A percentile compares a stretch with the other conserved stretches of the same genome.
Conservation (phyloP, 306 rosid species). For the Canavalia gladiata region DNA sequence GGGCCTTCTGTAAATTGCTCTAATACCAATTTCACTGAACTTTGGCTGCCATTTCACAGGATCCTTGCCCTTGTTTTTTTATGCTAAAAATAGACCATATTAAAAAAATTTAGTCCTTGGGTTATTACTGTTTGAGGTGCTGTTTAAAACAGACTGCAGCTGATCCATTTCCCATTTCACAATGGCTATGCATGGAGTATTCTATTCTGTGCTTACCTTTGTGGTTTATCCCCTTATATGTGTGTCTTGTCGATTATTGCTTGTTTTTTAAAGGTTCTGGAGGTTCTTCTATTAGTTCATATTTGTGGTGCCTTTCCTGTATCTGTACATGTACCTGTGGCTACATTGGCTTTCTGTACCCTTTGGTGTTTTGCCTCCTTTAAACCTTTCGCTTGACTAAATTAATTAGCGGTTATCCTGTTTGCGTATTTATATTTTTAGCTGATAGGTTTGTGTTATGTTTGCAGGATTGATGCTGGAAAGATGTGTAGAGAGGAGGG, state of each 20-base stretch:
- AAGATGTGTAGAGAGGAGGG: constrained; percentile 39
- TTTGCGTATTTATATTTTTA: background rate
- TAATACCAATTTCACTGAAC: constrained; percentile 18
- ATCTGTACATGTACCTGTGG: background rate
- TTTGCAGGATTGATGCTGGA: constrained; percentile 58
- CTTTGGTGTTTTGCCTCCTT: background rate
- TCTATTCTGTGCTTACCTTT: background rate
- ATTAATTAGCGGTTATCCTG: constrained; percentile 16
- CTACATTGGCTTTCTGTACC: constrained; percentile 18
- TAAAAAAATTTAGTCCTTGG: background rate
- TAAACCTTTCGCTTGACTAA: constrained; percentile 13
- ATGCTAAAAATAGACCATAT: background rate
- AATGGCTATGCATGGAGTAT: constrained; percentile 34
- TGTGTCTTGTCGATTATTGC: background rate
- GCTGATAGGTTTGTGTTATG: constrained; percentile 35
- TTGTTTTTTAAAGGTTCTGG: background rate
- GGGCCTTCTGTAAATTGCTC: background rate
- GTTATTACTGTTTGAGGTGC: background rate
- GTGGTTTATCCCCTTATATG: background rate
- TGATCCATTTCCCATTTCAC: background rate
- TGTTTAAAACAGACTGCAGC: background rate
- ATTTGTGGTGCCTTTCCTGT: constrained; percentile 11
- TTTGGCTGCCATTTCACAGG: constrained; percentile 23
- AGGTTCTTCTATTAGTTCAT: background rate
- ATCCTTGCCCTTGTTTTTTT: background rate